Evolutionary conservation across 2,329 filamentous ascomycete genomes (phyloP).

Genomic region (Stachybotrys chlorohalonatus): DNA sequence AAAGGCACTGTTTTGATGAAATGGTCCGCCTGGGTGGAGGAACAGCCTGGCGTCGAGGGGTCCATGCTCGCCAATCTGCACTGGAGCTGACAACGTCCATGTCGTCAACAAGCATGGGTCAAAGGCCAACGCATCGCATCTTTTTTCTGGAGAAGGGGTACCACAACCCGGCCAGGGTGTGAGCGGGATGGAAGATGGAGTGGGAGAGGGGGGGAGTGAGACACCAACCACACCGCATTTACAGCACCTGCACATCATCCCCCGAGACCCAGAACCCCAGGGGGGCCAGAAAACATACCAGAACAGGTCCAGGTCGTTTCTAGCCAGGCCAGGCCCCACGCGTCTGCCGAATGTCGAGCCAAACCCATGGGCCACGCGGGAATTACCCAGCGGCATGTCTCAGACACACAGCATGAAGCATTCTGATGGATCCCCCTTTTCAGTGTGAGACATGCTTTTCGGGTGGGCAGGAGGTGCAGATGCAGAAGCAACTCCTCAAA

Average conservation of each 20-base stretch:
- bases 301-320: not conserved
- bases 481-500: not conserved
- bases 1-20: not conserved
- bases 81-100: conserved; percentile 8
- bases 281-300: not conserved
- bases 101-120: conserved; percentile 11
- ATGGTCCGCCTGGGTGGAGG: conserved; percentile 7
- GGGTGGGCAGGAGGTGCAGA: not conserved
- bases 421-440: not conserved
- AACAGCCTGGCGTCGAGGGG: not conserved
- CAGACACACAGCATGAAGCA: not conserved
- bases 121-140: conserved; percentile 9
- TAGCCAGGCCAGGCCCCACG: not conserved
- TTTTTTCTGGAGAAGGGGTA: not conserved
- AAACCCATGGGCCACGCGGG: not conserved
- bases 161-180: conserved; percentile 5
- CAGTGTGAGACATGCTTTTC: not conserved
- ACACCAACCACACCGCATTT: conserved; percentile 12
- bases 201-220: conserved; percentile 4
- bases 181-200: conserved; percentile 3
- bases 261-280: not conserved
- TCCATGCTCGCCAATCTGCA: conserved; percentile 5
- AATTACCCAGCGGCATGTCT: not conserved
- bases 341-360: not conserved
- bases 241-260: conserved; percentile 13